Evolutionary conservation across 2,329 filamentous ascomycete species (phyloP).

Genomic region (Polychaeton citri): DNA sequence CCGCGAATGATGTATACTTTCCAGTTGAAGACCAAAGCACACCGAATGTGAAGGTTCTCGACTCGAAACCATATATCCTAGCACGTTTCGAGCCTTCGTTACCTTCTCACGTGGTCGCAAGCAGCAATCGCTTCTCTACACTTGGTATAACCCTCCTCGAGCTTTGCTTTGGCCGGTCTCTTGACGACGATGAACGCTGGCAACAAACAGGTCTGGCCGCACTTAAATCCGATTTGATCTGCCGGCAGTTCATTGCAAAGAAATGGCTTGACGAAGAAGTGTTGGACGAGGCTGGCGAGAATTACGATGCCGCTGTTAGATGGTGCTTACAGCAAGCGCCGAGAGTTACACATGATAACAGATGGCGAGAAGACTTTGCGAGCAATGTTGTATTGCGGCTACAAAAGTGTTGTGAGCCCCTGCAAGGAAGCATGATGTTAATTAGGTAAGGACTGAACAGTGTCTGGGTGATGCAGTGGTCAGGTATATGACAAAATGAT

Average conservation of each 20-base stretch:
- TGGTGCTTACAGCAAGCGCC: conserved; percentile 6
- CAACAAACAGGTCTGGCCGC: conserved; percentile 1
- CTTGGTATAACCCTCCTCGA: conserved; percentile 7
- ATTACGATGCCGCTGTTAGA: conserved; percentile 7
- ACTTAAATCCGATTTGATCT: conserved; percentile 3
- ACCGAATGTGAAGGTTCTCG: background rate
- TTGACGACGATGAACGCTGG: conserved; percentile 5
- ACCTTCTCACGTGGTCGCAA: background rate
- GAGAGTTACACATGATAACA: conserved; percentile 1
- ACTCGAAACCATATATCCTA: conserved; percentile 1
- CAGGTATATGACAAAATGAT: too few species aligned
- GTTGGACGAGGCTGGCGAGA: conserved; percentile 6
- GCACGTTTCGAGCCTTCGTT: background rate
- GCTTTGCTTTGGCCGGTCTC: conserved; percentile 5
- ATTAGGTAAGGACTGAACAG: too few species aligned
- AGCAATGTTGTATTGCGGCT: conserved; percentile 7
- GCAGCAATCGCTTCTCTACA: conserved; percentile 3
- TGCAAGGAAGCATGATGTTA: too few species aligned
- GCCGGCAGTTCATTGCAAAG: conserved; percentile 5
- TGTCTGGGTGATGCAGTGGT: too few species aligned
- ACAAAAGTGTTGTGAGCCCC: background rate
- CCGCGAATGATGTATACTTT: conserved; percentile 1
- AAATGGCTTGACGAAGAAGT: conserved; percentile 6
- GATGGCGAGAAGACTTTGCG: conserved; percentile 8
- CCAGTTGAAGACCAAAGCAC: conserved; percentile 1